phyloP scores from a whole-genome alignment of 257 asterid genomes.

The Fraxinus cuspidata region DNA sequence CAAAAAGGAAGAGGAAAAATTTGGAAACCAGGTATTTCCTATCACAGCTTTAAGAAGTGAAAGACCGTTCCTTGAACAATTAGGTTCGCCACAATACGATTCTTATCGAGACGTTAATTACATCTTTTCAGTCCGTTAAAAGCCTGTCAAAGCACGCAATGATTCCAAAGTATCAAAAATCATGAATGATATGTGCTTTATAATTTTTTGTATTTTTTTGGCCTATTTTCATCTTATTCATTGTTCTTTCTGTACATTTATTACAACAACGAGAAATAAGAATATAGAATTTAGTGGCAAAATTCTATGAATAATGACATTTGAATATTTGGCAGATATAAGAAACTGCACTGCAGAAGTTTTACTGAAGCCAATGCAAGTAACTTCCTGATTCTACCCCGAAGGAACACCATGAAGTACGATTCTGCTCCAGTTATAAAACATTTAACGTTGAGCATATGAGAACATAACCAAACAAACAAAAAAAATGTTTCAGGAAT shows the following conservation, averaged over 20 bases:
- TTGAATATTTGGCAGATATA: neutral
- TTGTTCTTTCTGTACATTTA: neutral
- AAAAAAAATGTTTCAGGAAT: conserved; percentile 1
- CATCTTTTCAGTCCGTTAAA: neutral
- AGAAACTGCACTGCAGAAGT: neutral
- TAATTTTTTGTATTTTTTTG: neutral
- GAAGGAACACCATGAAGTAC: neutral
- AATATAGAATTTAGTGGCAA: neutral
- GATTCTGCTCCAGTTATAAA: neutral
- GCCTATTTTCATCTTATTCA: neutral
- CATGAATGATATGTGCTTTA: neutral
- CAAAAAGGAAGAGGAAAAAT: neutral
- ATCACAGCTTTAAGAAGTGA: neutral
- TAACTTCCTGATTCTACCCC: neutral
- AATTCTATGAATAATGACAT: neutral
- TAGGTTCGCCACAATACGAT: neutral
- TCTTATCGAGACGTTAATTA: neutral
- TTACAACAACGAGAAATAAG: neutral
- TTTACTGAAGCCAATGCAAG: neutral
- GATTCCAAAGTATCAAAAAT: neutral
- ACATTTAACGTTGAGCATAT: neutral
- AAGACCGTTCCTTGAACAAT: neutral
- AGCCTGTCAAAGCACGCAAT: neutral
- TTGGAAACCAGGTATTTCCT: neutral
- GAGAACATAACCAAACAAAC: neutral